Percentiles rank a stretch among this genome's conserved stretches.
Evolutionary conservation across 495 filamentous ascomycete species (phyloP).

Genomic region (Penicillium arizonense): DNA sequence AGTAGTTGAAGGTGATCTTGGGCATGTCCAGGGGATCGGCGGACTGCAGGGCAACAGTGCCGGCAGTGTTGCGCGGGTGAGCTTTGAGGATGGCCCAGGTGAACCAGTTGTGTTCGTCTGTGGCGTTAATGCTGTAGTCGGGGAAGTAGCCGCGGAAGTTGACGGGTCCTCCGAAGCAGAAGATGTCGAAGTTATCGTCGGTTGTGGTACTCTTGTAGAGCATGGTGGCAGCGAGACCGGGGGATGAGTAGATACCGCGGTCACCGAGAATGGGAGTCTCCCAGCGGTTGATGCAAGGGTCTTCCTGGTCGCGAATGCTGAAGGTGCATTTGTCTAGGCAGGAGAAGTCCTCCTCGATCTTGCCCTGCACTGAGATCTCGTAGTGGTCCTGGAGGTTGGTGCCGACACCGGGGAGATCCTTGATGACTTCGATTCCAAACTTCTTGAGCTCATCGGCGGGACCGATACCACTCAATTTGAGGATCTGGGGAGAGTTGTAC

Average conservation of each 20-base stretch:
- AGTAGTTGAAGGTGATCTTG: conserved; percentile 58
- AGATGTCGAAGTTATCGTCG: conserved; percentile 45
- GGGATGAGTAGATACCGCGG: conserved; percentile 48
- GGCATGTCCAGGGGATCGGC: conserved; percentile 54
- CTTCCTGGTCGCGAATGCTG: conserved; percentile 7
- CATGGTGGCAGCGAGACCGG: conserved; percentile 47
- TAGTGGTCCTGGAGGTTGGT: conserved; percentile 67
- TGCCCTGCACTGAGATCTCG: conserved; percentile 50
- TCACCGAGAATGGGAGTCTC: conserved; percentile 30
- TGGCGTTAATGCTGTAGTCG: conserved; percentile 31
- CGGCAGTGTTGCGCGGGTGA: conserved; percentile 51
- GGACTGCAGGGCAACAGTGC: conserved; percentile 48
- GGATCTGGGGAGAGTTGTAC: conserved; percentile 62
- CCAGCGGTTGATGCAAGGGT: conserved; percentile 39
- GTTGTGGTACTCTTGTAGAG: conserved; percentile 42
- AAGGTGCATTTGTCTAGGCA: conserved; percentile 24
- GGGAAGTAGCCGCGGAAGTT: conserved; percentile 26
- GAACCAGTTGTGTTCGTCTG: conserved; percentile 31
- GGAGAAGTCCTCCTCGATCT: conserved; percentile 39
- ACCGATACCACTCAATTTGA: conserved; percentile 65
- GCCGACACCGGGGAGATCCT: conserved; percentile 62
- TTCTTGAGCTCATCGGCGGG: conserved; percentile 46
- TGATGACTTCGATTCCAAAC: conserved; percentile 50
- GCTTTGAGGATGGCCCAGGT: conserved; percentile 55
- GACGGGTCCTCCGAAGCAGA: conserved; percentile 52